Evolutionary conservation across 768 basidiomycete species (phyloP), one percentile per base, ranked within the genome.

Genomic region (Pleurotus pulmonarius): DNA sequence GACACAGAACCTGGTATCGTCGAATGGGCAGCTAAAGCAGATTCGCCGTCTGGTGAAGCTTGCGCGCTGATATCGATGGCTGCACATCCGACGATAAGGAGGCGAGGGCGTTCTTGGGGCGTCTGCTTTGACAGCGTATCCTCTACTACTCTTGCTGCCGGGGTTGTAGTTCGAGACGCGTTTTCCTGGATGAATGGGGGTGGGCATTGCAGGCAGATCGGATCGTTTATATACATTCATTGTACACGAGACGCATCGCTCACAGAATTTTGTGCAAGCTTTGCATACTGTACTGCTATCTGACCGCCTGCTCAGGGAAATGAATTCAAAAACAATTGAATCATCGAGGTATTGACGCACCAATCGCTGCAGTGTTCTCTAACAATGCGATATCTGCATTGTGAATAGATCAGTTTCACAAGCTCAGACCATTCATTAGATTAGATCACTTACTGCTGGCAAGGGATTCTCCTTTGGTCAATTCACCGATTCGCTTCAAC

Each of bases 61-160:
- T 80, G 76, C 18, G 92, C 82, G 5, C 90, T 90, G 57, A 99
- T 81, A 66, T 99, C 97, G 5, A 98, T 76, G 4, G 96, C 97
- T 11, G 94, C 86, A 46, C 87, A 88, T 13, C 97, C 97, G 24
- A 94, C 74, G 39, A 98, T 79, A 11, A 91, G 68, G 18, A 97
- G 74, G 15, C 76, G 76, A 22, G 82, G 80, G 20, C 13, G 68
- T 65, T 20, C 43, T 24, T 29, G 34, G 56, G 45, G 54, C 18
- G 41, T 25, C 56, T n/a, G 38, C 16, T 49, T 18, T 43, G 25
- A 44, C 5, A 13, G 29, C 9, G 8, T 34, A 11, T 34, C 29
- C 20, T 13, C 41, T 44, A 44, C 41, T 5, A 9, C 11, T 22
- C n/a, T 34, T 5, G 41, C 20, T 3, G 20, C 41, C 7, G 1